A percentile compares a stretch with the other conserved stretches of the same genome.
Evolutionary conservation across 768 basidiomycete genomes (phyloP).

Genomic region (Tricholoma matsutake): DNA sequence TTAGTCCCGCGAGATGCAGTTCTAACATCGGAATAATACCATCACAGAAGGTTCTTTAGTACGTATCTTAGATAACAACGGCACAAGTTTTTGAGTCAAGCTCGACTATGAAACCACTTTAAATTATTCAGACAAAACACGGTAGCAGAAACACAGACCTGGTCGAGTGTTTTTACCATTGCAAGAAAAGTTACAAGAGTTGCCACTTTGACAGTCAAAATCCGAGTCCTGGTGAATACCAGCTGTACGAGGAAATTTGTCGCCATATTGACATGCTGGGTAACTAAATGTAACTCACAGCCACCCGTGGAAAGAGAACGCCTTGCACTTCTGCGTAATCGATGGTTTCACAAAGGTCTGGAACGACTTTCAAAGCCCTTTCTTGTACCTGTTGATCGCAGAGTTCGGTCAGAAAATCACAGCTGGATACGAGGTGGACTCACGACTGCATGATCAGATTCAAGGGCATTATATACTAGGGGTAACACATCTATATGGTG

Average conservation of each 20-base stretch:
- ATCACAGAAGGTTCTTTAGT: slow-evolving; percentile 96
- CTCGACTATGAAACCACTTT: slow-evolving; percentile 49
- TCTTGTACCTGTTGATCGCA: slow-evolving; percentile 75
- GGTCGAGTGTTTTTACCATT: slow-evolving; percentile 90
- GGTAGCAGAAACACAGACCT: slow-evolving; percentile 42
- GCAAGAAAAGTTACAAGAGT: slow-evolving; percentile 78
- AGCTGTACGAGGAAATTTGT: slow-evolving; percentile 44
- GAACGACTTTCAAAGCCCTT: slow-evolving; percentile 78
- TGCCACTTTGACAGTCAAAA: slow-evolving; percentile 88
- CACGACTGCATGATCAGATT: slow-evolving; percentile 88
- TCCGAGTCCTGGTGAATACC: slow-evolving; percentile 89
- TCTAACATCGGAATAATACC: slow-evolving; percentile 40
- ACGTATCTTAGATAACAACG: slow-evolving; percentile 89
- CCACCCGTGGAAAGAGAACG: slow-evolving; percentile 87
- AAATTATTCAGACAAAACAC: neutral
- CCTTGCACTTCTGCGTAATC: slow-evolving; percentile 95
- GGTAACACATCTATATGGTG: slow-evolving; percentile 82
- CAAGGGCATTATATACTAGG: slow-evolving; percentile 92
- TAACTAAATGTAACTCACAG: slow-evolving; percentile 47
- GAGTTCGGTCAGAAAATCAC: slow-evolving; percentile 5
- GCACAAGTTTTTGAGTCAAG: slow-evolving; percentile 93
- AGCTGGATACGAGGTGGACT: slow-evolving; percentile 16
- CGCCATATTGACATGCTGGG: neutral
- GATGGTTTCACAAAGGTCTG: slow-evolving; percentile 86
- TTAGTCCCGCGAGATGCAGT: neutral